A percentile compares a stretch with the other conserved stretches of the same genome.
These are phyloP conservation scores for Lachancea lanzarotensis DNA, from an alignment of 805 yeast species.

Conservation along the genomic window DNA sequence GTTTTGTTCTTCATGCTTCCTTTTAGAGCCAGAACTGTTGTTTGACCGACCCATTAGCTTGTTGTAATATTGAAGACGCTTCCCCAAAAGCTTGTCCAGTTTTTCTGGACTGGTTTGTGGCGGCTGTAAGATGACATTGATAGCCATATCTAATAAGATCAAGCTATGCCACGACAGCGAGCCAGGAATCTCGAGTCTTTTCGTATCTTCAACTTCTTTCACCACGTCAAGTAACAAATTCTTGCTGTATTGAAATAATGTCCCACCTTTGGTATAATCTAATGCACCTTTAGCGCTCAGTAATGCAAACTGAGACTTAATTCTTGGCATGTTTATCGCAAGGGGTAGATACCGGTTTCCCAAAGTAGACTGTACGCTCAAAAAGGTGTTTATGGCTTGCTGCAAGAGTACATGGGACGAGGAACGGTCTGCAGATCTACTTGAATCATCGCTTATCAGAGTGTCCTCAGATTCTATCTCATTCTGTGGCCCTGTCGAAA, in stretches of 20 bases:
- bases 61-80: constrained; percentile 24
- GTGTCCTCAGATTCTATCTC: constrained; percentile 1
- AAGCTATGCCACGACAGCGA: constrained; percentile 52
- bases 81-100: constrained; percentile 25
- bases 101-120: constrained; percentile 35
- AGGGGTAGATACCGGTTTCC: constrained; percentile 47
- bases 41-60: constrained; percentile 23
- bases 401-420: constrained; percentile 62
- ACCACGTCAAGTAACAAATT: constrained; percentile 46
- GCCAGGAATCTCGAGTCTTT: constrained; percentile 51
- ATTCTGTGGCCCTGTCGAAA: constrained; percentile 14
- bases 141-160: constrained; percentile 50
- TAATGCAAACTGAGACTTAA: constrained; percentile 56
- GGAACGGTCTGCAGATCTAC: constrained; percentile 32
- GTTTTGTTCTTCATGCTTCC: constrained; percentile 6
- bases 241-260: constrained; percentile 65
- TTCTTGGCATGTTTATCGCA: constrained; percentile 57
- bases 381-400: constrained; percentile 57
- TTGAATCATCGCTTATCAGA: constrained; percentile 5
- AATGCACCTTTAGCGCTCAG: constrained; percentile 69
- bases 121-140: constrained; percentile 54
- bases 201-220: constrained; percentile 45
- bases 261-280: constrained; percentile 80
- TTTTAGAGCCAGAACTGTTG: background rate
- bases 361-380: constrained; percentile 43